Evolutionary conservation across 1,284 basidiomycete species (phyloP).

Genomic region (Marasmius tenuissimus): DNA sequence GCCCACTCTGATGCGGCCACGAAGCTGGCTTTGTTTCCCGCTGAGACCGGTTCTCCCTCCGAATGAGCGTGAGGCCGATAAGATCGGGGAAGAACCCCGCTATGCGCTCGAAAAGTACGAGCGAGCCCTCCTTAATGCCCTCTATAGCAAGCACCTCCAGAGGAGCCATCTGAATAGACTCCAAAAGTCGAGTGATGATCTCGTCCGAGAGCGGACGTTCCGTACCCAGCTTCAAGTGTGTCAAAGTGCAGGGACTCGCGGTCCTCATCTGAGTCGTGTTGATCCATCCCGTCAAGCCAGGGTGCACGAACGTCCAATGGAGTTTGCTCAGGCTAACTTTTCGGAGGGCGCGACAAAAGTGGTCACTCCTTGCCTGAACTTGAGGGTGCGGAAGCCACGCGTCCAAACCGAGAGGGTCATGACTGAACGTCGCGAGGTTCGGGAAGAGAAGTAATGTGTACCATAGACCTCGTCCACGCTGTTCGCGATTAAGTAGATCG

Average conservation of each 20-base stretch:
- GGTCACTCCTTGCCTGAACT: neutral
- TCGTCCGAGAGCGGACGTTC: neutral
- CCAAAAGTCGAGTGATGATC: neutral
- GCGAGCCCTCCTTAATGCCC: slow-evolving; percentile 1
- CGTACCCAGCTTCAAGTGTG: slow-evolving; percentile 3
- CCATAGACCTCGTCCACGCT: neutral
- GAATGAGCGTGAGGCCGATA: slow-evolving; percentile 3
- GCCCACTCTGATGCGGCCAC: slow-evolving; percentile 3
- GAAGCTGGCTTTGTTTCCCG: neutral
- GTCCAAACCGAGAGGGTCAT: neutral
- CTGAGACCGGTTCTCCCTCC: slow-evolving; percentile 2
- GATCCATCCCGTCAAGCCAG: neutral
- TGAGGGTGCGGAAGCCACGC: neutral
- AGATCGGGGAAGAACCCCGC: slow-evolving; percentile 4
- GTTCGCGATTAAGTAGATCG: neutral
- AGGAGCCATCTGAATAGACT: neutral
- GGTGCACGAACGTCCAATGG: neutral
- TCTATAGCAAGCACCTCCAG: slow-evolving; percentile 1
- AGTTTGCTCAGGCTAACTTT: neutral
- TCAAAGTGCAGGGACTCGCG: neutral
- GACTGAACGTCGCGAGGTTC: neutral
- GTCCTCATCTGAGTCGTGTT: neutral
- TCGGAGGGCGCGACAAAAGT: neutral
- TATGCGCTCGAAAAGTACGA: slow-evolving; percentile 1
- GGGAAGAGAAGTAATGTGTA: slow-evolving; percentile 5